Base-by-base conservation (phyloP, 208 protist genomes). In the Trypanosoma vivax region DNA sequence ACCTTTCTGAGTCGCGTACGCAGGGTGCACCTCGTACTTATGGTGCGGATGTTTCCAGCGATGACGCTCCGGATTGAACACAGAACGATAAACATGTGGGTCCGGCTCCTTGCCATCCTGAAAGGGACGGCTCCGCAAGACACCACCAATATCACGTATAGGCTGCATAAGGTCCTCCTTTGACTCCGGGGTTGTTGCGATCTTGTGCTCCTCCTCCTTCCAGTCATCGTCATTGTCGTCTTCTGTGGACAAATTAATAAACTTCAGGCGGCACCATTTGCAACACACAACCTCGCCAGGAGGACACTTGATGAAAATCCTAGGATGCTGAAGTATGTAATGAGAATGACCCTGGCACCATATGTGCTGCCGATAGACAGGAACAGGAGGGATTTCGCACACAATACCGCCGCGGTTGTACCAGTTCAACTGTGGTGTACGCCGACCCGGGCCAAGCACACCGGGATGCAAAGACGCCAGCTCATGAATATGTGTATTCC, bases 221-320 rank as follows among this genome's bases (percentile, higher is more conserved):
- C 85, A 93, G 59, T 93, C 85, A 27, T 93, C 81, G 61, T 93
- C 85, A 46, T 90, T 87, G 63, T 93, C 85, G 23, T 79, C 77
- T 13, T 82, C 66, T 35, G 85, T 93, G 16, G 81, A 63, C 85
- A 93, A 90, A 55, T 93, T 93, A 50, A 93, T 90, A 61, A 90
- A 93, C 65, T 93, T 93, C 14, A 89, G 66, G 31, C 79, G 76
- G 59, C 85, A 93, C 85, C 85, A 93, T 65, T 93, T 93, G 63
- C 81, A 93, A 38, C 50, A 61, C 0, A 90, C 78, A 14, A 90
- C 82, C 56, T 90, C 83, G 10, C 76, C 78, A 21, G 57, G 58
- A 16, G 79, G 85, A 39, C 78, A 87, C 51, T 90, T 93, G 63
- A 93, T 90, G 57, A 90, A 93, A 53, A 93, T 93, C 50, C 82